Percentiles rank a stretch among this genome's conserved stretches.
These are phyloP conservation scores for Trichoderma sp. DNA, from an alignment of 2,329 filamentous ascomycete genomes.

Conservation along the genomic window DNA sequence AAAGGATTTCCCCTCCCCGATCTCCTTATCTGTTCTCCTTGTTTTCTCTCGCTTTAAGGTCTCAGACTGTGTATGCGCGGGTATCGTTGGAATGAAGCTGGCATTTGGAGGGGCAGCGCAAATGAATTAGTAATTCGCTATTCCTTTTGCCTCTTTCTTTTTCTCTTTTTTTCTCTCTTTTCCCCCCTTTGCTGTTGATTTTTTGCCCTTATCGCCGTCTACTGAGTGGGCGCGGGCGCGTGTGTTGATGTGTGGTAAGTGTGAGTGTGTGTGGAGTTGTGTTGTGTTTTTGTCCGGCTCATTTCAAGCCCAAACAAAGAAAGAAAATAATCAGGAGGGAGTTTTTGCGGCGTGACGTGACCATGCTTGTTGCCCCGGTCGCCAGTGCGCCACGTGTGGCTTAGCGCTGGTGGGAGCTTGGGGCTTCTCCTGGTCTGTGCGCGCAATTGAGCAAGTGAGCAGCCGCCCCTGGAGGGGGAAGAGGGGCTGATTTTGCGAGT, in stretches of 20 bases:
- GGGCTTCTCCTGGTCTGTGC: not conserved
- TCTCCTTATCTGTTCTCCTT: not conserved
- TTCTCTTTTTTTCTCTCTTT: not conserved
- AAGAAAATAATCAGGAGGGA: conserved; percentile 20
- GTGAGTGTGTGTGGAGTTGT: conserved; percentile 11
- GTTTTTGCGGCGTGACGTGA: conserved; percentile 19
- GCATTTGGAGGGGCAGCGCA: conserved; percentile 19
- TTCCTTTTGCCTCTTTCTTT: not conserved
- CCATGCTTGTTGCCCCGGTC: conserved; percentile 20
- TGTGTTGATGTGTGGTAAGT: not conserved
- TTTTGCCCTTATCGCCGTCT: not conserved
- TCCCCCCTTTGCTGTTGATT: not conserved
- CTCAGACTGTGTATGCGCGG: conserved; percentile 17
- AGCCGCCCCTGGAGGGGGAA: not conserved
- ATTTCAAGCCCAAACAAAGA: conserved; percentile 13
- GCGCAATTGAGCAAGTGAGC: not conserved
- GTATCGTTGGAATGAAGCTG: conserved; percentile 14
- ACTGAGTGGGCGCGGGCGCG: not conserved
- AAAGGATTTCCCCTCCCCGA: not conserved
- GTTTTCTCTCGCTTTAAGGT: conserved; percentile 10
- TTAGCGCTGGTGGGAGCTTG: conserved; percentile 9
- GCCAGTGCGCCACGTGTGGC: conserved; percentile 19
- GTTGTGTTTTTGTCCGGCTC: conserved; percentile 9
- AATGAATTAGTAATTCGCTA: conserved; percentile 3
- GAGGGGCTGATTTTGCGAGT: not conserved